Conservation (phyloP, 306 rosid genomes). For the Bauhinia variegata region DNA sequence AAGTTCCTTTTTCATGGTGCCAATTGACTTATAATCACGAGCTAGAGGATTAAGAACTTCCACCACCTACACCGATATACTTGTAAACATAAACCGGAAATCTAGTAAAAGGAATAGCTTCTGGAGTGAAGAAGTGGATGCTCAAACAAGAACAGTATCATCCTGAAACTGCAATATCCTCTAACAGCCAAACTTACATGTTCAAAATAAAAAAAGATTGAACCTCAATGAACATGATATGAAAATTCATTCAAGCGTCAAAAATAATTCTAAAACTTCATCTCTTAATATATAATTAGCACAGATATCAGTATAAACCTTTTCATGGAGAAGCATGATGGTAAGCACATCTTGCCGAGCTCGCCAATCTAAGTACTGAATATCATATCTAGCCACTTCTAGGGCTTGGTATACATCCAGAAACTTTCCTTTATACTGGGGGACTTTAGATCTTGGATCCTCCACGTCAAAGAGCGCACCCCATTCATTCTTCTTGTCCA, state of each 20-base stretch:
- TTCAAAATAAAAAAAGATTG: background rate
- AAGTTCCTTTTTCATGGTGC: slow-evolving; percentile 91
- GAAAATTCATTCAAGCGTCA: slow-evolving; percentile 17
- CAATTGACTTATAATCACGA: slow-evolving; percentile 84
- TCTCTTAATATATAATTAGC: background rate
- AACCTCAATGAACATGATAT: background rate
- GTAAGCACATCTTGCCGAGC: slow-evolving; percentile 96
- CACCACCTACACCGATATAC: slow-evolving; percentile 44
- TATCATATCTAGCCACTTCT: slow-evolving; percentile 84
- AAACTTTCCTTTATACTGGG: slow-evolving; percentile 73
- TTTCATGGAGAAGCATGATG: slow-evolving; percentile 95
- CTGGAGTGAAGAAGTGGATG: background rate
- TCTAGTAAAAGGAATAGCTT: background rate
- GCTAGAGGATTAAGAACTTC: slow-evolving; percentile 89
- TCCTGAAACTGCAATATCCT: background rate
- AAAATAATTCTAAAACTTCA: background rate
- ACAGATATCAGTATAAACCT: slow-evolving; percentile 51
- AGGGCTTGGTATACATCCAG: slow-evolving; percentile 78
- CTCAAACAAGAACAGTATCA: background rate
- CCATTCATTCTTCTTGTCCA: slow-evolving; percentile 78
- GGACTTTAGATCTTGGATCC: slow-evolving; percentile 85
- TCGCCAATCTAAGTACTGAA: slow-evolving; percentile 96
- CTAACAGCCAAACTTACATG: slow-evolving; percentile 2
- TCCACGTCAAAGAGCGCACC: slow-evolving; percentile 88
- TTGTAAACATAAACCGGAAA: slow-evolving; percentile 1